Percentiles rank a stretch among this genome's conserved stretches.
Evolutionary conservation across 2,329 filamentous ascomycete genomes (phyloP).

Genomic region (Sporothrix mexicana): DNA sequence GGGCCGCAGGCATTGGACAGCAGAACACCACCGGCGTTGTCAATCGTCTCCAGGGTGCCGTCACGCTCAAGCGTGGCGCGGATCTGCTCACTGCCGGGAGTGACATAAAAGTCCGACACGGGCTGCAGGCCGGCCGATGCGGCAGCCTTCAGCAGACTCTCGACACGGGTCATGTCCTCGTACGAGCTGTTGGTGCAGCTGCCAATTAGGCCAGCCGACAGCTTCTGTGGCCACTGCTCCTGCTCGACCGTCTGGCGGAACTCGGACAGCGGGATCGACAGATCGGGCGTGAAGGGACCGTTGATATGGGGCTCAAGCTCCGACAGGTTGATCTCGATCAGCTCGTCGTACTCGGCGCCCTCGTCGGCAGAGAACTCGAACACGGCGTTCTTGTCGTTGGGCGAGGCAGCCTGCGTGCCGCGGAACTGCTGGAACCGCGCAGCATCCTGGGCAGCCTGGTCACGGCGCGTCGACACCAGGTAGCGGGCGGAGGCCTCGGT

Average conservation of each 20-base stretch:
- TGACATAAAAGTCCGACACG: slow-evolving; percentile 91
- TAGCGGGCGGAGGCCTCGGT: slow-evolving; percentile 84
- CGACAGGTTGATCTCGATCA: slow-evolving; percentile 89
- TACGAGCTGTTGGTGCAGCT: slow-evolving; percentile 99
- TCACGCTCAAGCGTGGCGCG: slow-evolving; percentile 91
- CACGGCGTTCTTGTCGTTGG: slow-evolving; percentile 51
- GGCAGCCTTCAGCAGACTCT: slow-evolving; percentile 91
- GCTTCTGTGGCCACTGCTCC: slow-evolving; percentile 87
- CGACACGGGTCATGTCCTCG: slow-evolving; percentile 96
- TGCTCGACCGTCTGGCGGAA: slow-evolving; percentile 85
- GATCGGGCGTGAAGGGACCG: slow-evolving; percentile 93
- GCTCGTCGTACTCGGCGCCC: slow-evolving; percentile 84
- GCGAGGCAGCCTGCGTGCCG: slow-evolving; percentile 46
- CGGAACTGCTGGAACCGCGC: slow-evolving; percentile 63
- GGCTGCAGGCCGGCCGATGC: slow-evolving; percentile 87
- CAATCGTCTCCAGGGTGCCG: slow-evolving; percentile 83
- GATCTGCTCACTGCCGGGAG: slow-evolving; percentile 95
- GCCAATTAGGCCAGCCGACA: slow-evolving; percentile 92
- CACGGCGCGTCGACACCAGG: slow-evolving; percentile 80
- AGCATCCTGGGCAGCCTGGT: slow-evolving; percentile 71
- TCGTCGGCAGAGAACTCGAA: slow-evolving; percentile 78
- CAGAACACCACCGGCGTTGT: slow-evolving; percentile 82
- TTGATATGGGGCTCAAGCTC: slow-evolving; percentile 95
- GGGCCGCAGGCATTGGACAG: slow-evolving; percentile 95
- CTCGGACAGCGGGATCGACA: slow-evolving; percentile 87